These are phyloP conservation scores for Posidonia oceanica DNA, from an alignment of 116 monocot species.

Conservation along the genomic window DNA sequence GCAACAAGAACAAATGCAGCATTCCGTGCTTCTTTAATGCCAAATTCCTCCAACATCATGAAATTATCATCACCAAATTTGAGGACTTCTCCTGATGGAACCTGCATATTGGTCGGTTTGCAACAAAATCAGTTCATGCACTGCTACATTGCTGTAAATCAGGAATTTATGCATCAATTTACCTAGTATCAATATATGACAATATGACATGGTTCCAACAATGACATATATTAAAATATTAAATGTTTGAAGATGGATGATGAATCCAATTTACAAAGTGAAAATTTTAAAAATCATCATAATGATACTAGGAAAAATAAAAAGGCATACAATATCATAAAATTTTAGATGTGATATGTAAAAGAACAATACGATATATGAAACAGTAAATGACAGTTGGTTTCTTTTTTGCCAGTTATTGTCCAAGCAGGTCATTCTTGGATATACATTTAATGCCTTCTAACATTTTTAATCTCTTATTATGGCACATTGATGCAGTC, in stretches of 20 bases:
- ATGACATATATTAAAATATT: not conserved
- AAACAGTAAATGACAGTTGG: no score
- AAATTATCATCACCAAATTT: constrained; percentile 90
- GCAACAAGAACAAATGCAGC: constrained; percentile 96
- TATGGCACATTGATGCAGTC: no score
- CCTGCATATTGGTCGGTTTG: constrained; percentile 23
- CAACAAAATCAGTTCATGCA: not conserved
- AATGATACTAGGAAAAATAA: not conserved
- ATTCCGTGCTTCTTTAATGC: constrained; percentile 52
- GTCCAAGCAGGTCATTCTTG: no score
- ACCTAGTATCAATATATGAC: not conserved
- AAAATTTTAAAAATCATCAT: no score
- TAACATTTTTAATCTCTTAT: not conserved
- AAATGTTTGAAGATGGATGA: not conserved
- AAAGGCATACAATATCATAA: not conserved
- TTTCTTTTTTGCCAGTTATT: no score
- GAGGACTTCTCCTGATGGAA: constrained; percentile 81
- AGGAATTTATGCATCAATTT: no score
- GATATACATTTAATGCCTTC: not conserved
- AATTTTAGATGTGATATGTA: no score
- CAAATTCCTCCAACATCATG: constrained; percentile 57
- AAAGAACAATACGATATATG: no score
- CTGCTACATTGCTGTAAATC: not conserved
- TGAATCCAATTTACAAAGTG: no score
- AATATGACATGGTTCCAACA: not conserved